Base-by-base conservation (phyloP, 805 yeast genomes). In the Schwanniomyces polymorphus region DNA sequence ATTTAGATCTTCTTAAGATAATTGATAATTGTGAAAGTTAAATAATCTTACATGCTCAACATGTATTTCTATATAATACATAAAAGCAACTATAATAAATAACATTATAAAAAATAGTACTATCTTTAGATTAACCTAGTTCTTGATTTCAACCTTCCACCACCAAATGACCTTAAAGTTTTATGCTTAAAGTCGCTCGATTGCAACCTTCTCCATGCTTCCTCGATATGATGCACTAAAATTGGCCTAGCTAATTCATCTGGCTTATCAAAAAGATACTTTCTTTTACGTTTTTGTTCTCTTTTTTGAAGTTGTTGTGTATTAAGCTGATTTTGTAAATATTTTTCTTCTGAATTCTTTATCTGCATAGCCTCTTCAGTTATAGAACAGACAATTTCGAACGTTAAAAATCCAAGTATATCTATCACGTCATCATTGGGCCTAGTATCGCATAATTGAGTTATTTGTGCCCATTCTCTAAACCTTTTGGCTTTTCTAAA, bases 391-490 rank as follows among this genome's bases (percentile, higher is more conserved):
- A 94, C 99, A 64, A 92, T 91, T 65, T 94, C 99, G 72, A 94
- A 94, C 0, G 99, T 94, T 45, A 94, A 68, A 60, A 94, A 94
- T 25, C 99, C 99, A 28, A 94, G 71, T 33, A 92, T 94, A 72
- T 94, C 99, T 54, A 94, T 85, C 23, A 94, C 97, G 73, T 94
- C 99, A 67, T 94, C 99, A 61, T 88, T 88, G 1, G 98, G 97
- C 58, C 92, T 81, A 17, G 92, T 82, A 51, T 94, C 99, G 5
- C 96, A 85, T 35, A 94, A 70, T 44, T 82, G 85, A 0, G 89
- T 69, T 38, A 92, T 81, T 10, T 94, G 96, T 14, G 96, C 92
- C 99, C 99, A 94, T 58, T 94, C 99, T 60, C 92, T 80, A 63
- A 94, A 94, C 59, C 97, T 74, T 63, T 91, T 91, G n/a, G 88